Evolutionary conservation across 1,284 basidiomycete species (phyloP).

Genomic region (Malassezia japonica): DNA sequence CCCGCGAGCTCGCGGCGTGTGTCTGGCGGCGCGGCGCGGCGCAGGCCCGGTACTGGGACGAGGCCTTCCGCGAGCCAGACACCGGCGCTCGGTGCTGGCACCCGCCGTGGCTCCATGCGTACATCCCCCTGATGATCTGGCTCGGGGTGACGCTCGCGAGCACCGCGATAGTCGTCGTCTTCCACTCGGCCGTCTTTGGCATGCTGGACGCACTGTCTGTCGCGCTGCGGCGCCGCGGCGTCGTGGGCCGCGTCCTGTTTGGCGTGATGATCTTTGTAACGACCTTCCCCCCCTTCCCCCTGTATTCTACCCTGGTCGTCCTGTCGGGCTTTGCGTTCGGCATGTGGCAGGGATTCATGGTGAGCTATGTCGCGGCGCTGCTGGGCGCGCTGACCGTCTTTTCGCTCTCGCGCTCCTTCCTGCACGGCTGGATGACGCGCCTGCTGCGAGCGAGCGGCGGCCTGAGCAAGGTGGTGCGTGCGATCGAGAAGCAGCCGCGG

Average conservation of each 20-base stretch:
- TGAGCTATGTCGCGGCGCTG: constrained; percentile 75
- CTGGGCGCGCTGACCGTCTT: constrained; percentile 70
- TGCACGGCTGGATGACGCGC: constrained; percentile 60
- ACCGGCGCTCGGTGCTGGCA: constrained; percentile 34
- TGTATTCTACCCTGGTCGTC: constrained; percentile 77
- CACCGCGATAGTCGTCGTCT: constrained; percentile 43
- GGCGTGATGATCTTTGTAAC: constrained; percentile 43
- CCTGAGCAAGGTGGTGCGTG: constrained; percentile 58
- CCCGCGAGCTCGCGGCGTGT: constrained; percentile 15
- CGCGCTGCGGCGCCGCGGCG: constrained; percentile 31
- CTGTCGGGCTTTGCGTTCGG: constrained; percentile 79
- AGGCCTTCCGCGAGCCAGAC: constrained; percentile 38
- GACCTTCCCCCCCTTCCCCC: constrained; percentile 60
- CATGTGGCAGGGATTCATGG: constrained; percentile 64
- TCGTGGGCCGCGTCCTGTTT: constrained; percentile 29
- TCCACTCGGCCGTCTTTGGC: constrained; percentile 45
- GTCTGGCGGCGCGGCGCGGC: neutral
- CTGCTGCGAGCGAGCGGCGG: constrained; percentile 57
- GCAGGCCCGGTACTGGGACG: constrained; percentile 26
- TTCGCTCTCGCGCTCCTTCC: constrained; percentile 61
- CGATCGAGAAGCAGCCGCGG: constrained; percentile 74
- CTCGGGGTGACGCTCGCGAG: constrained; percentile 41
- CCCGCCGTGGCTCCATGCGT: constrained; percentile 45
- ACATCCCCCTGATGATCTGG: constrained; percentile 48
- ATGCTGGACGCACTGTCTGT: constrained; percentile 33